These are phyloP conservation scores for Rhodotorula toruloides DNA, from an alignment of 768 basidiomycete species.

Conservation along the genomic window DNA sequence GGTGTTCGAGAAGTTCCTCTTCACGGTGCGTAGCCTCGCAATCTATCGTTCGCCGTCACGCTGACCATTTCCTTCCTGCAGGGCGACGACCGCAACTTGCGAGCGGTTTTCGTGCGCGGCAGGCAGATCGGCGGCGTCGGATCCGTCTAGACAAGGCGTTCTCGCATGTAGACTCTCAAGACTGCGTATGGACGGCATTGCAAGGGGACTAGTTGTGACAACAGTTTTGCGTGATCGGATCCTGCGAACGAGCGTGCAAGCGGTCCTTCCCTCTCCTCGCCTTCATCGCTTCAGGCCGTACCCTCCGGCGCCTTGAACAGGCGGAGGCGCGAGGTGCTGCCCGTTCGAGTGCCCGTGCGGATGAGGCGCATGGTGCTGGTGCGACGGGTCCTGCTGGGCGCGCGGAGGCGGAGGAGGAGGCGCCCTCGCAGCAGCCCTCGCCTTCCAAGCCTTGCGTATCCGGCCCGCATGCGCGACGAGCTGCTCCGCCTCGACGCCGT, in stretches of 20 bases:
- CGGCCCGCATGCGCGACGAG: slow-evolving; percentile 29
- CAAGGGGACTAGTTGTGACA: no score
- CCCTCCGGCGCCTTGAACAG: not conserved
- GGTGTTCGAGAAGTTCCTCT: slow-evolving; percentile 59
- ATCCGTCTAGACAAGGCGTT: no score
- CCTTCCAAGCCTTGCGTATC: slow-evolving; percentile 36
- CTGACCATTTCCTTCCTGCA: not conserved
- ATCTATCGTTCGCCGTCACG: not conserved
- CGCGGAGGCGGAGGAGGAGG: not conserved
- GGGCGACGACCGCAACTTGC: slow-evolving; percentile 56
- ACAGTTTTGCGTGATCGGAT: no score
- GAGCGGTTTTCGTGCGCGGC: slow-evolving; percentile 77
- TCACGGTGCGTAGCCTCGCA: slow-evolving; percentile 5
- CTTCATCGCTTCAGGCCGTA: not conserved
- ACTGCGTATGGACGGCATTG: no score
- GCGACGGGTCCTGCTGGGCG: not conserved
- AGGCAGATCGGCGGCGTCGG: slow-evolving; percentile 68
- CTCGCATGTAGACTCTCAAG: no score
- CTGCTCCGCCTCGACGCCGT: slow-evolving; percentile 82
- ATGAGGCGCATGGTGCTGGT: not conserved
- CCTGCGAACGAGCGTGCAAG: no score
- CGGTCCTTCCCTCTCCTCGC: no score
- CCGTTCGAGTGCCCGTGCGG: not conserved
- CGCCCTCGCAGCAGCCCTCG: slow-evolving; percentile 9
- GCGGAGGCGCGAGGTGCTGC: not conserved